Percentiles rank a stretch among this genome's conserved stretches.
These are phyloP conservation scores for Amyloporia xantha DNA, from an alignment of 768 basidiomycete genomes.

Conservation along the genomic window DNA sequence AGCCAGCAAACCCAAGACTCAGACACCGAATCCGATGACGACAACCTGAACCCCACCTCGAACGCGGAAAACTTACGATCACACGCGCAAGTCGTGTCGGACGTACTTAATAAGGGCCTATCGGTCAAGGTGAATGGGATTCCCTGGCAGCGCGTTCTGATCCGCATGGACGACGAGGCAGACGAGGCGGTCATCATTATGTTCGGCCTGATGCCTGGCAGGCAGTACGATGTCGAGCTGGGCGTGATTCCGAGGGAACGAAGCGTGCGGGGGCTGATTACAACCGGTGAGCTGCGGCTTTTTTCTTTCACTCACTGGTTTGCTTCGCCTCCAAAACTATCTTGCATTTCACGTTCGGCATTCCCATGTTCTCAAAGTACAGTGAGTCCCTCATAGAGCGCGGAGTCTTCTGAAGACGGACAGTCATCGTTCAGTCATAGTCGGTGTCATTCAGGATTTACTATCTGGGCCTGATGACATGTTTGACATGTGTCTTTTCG, in stretches of 20 bases:
- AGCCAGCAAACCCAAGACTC: slow-evolving; percentile 31
- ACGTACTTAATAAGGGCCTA: slow-evolving; percentile 66
- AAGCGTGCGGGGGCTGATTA: slow-evolving; percentile 55
- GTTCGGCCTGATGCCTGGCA: slow-evolving; percentile 81
- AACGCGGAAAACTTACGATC: slow-evolving; percentile 15
- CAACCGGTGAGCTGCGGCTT: slow-evolving; percentile 35
- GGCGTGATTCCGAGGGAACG: slow-evolving; percentile 61
- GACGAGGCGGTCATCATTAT: slow-evolving; percentile 91
- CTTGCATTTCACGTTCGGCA: neutral
- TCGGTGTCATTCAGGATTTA: no score
- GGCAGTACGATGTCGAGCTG: slow-evolving; percentile 87
- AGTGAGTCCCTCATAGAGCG: no score
- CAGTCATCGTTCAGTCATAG: no score
- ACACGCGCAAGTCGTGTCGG: slow-evolving; percentile 41
- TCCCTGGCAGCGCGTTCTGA: slow-evolving; percentile 73
- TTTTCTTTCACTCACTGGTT: neutral
- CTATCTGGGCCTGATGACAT: no score
- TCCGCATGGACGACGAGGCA: slow-evolving; percentile 69
- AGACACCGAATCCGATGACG: slow-evolving; percentile 24
- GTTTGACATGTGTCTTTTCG: no score
- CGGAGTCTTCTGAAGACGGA: no score
- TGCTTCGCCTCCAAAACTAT: neutral
- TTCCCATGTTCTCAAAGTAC: no score
- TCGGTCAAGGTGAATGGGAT: slow-evolving; percentile 76
- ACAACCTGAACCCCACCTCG: slow-evolving; percentile 28